Percentiles rank a stretch among this genome's conserved stretches.
Conservation (phyloP, 495 filamentous ascomycete genomes). For the Penicillium dipodomyicola region DNA sequence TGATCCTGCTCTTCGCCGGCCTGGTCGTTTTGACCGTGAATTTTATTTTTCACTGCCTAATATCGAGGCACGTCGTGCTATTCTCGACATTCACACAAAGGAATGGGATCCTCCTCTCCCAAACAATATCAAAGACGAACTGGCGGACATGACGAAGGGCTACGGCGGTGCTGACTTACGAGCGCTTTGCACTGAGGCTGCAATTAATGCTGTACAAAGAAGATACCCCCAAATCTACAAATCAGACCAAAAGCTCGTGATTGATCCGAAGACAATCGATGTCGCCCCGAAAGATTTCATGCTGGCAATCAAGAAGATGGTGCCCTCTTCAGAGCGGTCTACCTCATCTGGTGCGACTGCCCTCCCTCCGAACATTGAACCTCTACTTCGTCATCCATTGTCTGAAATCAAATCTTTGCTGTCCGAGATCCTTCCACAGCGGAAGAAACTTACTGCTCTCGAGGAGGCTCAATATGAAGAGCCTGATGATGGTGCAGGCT, state of each 20-base stretch:
- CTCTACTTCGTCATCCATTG: constrained; percentile 72
- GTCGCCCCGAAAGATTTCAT: constrained; percentile 93
- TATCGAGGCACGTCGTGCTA: constrained; percentile 69
- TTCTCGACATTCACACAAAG: constrained; percentile 93
- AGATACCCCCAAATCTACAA: constrained; percentile 95
- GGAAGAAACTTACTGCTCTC: constrained; percentile 80
- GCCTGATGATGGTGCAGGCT: constrained; percentile 72
- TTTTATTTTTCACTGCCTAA: constrained; percentile 96
- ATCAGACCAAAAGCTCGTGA: constrained; percentile 83
- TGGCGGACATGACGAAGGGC: constrained; percentile 87
- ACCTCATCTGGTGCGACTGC: constrained; percentile 76
- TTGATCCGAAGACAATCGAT: constrained; percentile 78
- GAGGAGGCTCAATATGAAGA: constrained; percentile 95
- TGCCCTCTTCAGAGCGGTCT: constrained; percentile 89
- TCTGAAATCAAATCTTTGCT: constrained; percentile 61
- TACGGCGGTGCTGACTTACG: constrained; percentile 95
- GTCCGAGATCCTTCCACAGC: constrained; percentile 76
- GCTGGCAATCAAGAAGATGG: constrained; percentile 90
- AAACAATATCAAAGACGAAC: constrained; percentile 70
- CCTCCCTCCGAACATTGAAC: constrained; percentile 73
- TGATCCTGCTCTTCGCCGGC: constrained; percentile 93
- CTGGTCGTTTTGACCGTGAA: constrained; percentile 94
- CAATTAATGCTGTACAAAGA: constrained; percentile 94
- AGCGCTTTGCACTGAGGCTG: constrained; percentile 95
- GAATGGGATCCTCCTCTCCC: constrained; percentile 82